These are phyloP conservation scores for Pseudogymnoascus destructans DNA, from an alignment of 2,329 filamentous ascomycete species.

Conservation along the genomic window DNA sequence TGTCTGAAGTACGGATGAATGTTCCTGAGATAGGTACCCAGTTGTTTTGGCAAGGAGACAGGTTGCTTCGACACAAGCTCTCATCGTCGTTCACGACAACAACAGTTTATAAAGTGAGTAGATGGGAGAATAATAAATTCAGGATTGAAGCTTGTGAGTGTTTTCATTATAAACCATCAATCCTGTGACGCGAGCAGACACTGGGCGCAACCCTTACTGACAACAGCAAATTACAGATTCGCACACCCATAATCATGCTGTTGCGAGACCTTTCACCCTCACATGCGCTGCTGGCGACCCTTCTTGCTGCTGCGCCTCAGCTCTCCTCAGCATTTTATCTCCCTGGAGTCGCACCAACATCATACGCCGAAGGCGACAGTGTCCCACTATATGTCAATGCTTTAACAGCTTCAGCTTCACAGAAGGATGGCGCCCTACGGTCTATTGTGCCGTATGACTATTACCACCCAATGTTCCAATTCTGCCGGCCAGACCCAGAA, in stretches of 20 bases:
- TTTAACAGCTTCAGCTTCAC: slow-evolving; percentile 71
- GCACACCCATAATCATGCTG: slow-evolving; percentile 18
- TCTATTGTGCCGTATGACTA: slow-evolving; percentile 96
- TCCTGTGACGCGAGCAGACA: neutral
- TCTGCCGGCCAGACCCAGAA: slow-evolving; percentile 68
- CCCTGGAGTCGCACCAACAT: slow-evolving; percentile 85
- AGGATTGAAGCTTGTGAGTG: neutral
- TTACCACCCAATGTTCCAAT: slow-evolving; percentile 77
- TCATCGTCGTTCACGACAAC: slow-evolving; percentile 8
- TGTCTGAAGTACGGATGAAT: neutral
- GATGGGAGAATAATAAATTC: neutral
- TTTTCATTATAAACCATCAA: neutral
- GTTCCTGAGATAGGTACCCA: slow-evolving; percentile 5
- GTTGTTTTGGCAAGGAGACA: slow-evolving; percentile 8
- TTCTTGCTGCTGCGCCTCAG: slow-evolving; percentile 36
- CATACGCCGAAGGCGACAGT: slow-evolving; percentile 65
- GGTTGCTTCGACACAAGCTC: slow-evolving; percentile 5
- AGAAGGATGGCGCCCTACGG: slow-evolving; percentile 66
- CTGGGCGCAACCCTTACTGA: neutral
- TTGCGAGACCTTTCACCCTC: slow-evolving; percentile 25
- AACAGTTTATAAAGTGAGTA: neutral
- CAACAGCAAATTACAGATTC: neutral
- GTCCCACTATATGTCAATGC: slow-evolving; percentile 89
- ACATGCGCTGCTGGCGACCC: slow-evolving; percentile 36
- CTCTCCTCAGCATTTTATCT: slow-evolving; percentile 75